Conservation (phyloP, 129 eudicot species). For the Rutidosis leptorrhynchoides region DNA sequence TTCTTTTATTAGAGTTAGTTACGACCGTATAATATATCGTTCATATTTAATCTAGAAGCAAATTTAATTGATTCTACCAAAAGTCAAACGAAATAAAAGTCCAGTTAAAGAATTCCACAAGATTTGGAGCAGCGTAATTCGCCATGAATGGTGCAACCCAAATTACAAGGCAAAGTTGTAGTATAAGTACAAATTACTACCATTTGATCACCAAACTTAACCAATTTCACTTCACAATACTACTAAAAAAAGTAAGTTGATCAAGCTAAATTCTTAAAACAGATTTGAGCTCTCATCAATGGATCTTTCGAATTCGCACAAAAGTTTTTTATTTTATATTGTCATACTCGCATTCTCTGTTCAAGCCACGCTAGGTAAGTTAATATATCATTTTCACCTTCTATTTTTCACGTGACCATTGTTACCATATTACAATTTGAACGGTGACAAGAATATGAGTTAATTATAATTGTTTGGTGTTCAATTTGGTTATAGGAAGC, state of each 20-base stretch:
- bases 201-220: constrained; percentile 17
- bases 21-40: too few relatives aligned
- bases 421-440: not conserved
- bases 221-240: constrained; percentile 13
- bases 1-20: too few relatives aligned
- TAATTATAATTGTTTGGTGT: not conserved
- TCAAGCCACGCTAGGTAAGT: constrained; percentile 45
- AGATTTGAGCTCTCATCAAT: constrained; percentile 10
- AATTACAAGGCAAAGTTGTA: not conserved
- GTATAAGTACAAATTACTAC: constrained; percentile 21
- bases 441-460: not conserved
- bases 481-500: constrained; percentile 32
- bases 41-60: too few relatives aligned
- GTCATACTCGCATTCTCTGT: constrained; percentile 37
- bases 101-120: constrained; percentile 29
- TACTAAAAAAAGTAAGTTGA: not conserved
- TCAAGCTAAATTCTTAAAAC: not conserved
- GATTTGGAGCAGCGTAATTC: not conserved
- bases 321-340: constrained; percentile 16
- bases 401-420: not conserved
- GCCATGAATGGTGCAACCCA: constrained; percentile 39
- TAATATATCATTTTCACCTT: not conserved
- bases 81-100: constrained; percentile 11
- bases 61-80: not conserved
- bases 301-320: constrained; percentile 34